phyloP scores from a whole-genome alignment of 495 filamentous ascomycete genomes.

The Cladorrhinum samala region DNA sequence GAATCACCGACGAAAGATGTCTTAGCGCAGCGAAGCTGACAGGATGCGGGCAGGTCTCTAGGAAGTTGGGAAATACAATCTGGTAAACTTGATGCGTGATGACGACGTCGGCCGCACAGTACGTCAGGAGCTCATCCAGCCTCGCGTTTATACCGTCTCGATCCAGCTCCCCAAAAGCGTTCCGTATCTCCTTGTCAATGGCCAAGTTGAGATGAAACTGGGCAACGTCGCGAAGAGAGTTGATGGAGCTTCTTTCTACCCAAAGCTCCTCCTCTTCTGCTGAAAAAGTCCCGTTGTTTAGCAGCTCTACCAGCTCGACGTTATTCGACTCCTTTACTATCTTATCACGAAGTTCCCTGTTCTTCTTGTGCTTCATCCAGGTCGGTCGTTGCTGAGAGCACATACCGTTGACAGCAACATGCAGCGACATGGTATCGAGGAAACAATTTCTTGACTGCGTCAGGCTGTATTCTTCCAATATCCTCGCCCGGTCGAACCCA shows the following conservation, averaged over 20 bases:
- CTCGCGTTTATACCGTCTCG: slow-evolving; percentile 58
- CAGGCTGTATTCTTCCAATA: slow-evolving; percentile 83
- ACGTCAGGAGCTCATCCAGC: slow-evolving; percentile 80
- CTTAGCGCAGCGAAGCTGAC: slow-evolving; percentile 93
- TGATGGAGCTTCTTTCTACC: slow-evolving; percentile 90
- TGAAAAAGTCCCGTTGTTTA: slow-evolving; percentile 57
- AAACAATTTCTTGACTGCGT: slow-evolving; percentile 79
- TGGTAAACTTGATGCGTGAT: slow-evolving; percentile 90
- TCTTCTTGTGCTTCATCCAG: slow-evolving; percentile 95
- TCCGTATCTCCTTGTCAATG: slow-evolving; percentile 83
- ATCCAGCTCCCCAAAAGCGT: slow-evolving; percentile 81
- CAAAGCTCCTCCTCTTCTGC: slow-evolving; percentile 92
- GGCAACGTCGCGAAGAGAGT: slow-evolving; percentile 91
- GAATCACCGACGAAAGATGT: slow-evolving; percentile 84
- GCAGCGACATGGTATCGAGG: slow-evolving; percentile 96
- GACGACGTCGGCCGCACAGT: slow-evolving; percentile 92
- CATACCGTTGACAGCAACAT: slow-evolving; percentile 98
- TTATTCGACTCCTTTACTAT: slow-evolving; percentile 64
- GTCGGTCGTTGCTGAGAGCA: slow-evolving; percentile 92
- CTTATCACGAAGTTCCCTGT: slow-evolving; percentile 74
- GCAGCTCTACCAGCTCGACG: slow-evolving; percentile 61
- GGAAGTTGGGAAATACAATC: slow-evolving; percentile 82
- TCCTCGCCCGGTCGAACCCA: slow-evolving; percentile 86
- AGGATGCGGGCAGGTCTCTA: slow-evolving; percentile 86
- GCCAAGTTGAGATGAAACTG: slow-evolving; percentile 90